Base-by-base conservation (phyloP, 2,329 filamentous ascomycete species). In the Geosmithia flava region DNA sequence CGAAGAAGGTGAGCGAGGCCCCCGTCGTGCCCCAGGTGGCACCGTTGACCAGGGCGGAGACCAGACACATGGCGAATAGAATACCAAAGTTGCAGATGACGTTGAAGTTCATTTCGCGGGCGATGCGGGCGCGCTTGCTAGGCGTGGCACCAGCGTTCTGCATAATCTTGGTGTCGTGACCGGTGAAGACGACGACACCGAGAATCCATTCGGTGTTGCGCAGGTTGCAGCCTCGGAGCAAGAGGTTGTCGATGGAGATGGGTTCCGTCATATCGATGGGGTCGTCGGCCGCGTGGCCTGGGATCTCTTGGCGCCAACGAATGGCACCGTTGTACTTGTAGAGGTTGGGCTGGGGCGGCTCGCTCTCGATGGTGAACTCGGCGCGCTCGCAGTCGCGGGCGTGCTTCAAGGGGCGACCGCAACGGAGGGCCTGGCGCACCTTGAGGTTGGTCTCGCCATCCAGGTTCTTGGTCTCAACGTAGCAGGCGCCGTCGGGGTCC, bases 371-470 rank as follows among this genome's bases (percentile, higher is more conserved):
- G 16, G 75, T 65, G 62, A 98, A 98, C 55, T 93, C 81, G 23
- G 90, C 81, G 51, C 83, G 80, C 66, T 97, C 93, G 63, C 93
- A 97, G 61, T 98, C 89, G 50, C 85, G 80, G 15, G 93, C 93
- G 63, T 97, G 90, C 61, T 83, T 87, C 51, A 98, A 75, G 44
- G 80, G 72, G 47, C 85, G 82, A 13, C 90, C 87, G 59, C 87
- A 93, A 53, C 91, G 86, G 42, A 98, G 75, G 19, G 93, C 88
- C 59, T 91, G 87, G 50, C 93, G 85, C 52, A 96, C 89, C 66
- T 98, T 98, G 53, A 98, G 70, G 58, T 98, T 98, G 2, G 93
- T 98, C 68, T 98, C 93, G 46, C 93, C 93, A 59, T 98, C 93
- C 70, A 98, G 64, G 62, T 95, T 97, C 71, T 97, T 98, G 2